These are phyloP conservation scores for Eimeria brunetti DNA, from an alignment of 169 alveolate genomes.

Conservation along the genomic window DNA sequence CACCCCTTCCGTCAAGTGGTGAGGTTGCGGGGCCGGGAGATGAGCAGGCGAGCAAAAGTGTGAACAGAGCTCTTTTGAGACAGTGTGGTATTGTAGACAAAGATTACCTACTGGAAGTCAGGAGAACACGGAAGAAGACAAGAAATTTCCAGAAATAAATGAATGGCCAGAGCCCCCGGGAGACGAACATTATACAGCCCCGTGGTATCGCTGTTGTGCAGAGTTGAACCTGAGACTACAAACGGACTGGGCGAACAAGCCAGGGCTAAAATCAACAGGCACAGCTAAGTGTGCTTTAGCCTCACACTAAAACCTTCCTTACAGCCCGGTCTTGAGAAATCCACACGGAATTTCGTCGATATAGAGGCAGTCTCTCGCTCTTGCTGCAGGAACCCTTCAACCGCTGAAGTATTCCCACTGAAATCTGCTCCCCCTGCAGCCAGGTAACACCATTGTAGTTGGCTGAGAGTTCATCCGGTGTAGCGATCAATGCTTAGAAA, in stretches of 20 bases:
- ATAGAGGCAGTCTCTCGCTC: not conserved
- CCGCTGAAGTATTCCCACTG: not conserved
- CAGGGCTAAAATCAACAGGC: not conserved
- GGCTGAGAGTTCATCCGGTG: not conserved
- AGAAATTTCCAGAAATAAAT: too few relatives aligned
- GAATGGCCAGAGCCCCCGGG: too few relatives aligned
- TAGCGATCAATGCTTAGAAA: not conserved
- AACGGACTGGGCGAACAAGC: not conserved
- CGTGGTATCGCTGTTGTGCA: not conserved
- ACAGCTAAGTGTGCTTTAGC: not conserved
- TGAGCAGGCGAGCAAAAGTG: not conserved
- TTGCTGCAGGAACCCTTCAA: not conserved
- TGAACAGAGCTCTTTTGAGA: not conserved
- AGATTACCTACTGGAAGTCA: not conserved
- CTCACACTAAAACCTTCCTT: not conserved
- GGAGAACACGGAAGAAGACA: too few relatives aligned
- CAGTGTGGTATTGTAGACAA: not conserved
- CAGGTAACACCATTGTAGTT: not conserved
- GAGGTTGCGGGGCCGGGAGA: not conserved
- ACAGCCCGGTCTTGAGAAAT: not conserved
- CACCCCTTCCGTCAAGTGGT: too few relatives aligned
- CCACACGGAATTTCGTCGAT: not conserved
- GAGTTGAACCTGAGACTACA: not conserved
- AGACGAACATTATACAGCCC: too few relatives aligned
- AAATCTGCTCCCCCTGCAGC: not conserved